Base-by-base conservation (phyloP, 2,329 filamentous ascomycete species). In the Clathrospora elynae region DNA sequence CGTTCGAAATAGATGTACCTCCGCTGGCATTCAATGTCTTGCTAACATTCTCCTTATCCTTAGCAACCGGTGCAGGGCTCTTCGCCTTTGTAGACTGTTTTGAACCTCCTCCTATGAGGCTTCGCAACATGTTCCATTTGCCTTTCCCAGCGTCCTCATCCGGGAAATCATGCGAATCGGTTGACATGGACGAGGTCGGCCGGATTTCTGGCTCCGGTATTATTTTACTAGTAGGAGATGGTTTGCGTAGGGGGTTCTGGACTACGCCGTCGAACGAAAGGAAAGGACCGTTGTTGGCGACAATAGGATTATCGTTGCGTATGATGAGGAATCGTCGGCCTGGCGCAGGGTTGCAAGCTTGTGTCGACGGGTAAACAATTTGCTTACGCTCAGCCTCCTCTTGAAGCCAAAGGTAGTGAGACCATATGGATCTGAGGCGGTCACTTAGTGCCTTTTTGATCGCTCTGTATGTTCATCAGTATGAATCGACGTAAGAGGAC, bases 271-370 rank as follows among this genome's bases (percentile, higher is more conserved):
- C 83, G 53, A 86, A 85, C 0, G 82, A 81, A 31, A 85, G 73
- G 55, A 85, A 84, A 11, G 82, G 72, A 39, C 76, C 72, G 34
- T 72, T 70, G 34, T 77, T 74, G 22, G 78, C 73, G 11, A 77
- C 73, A 32, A 80, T 63, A 43, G 78, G 76, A 51, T 78, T 81
- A 66, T 96, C 90, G 51, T 88, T 91, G 43, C 90, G 85, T 53
- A 96, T 87, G 58, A 96, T 96, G 70, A 95, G 82, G 48, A 96
- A 88, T 49, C 88, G 81, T 61, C 92, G 88, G 32, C 88, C 87
- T 2, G 91, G 89, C 2, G 90, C 89, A 5, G 91, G 91, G 44
- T 86, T 85, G 59, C 86, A 90, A n/a, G 91, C 88, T 5, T 83
- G 84, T 2, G 88, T 89, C 1, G 88, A 90, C 5, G 89, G 85